Conservation (phyloP, 805 yeast species). For the Naumovozyma castellii region DNA sequence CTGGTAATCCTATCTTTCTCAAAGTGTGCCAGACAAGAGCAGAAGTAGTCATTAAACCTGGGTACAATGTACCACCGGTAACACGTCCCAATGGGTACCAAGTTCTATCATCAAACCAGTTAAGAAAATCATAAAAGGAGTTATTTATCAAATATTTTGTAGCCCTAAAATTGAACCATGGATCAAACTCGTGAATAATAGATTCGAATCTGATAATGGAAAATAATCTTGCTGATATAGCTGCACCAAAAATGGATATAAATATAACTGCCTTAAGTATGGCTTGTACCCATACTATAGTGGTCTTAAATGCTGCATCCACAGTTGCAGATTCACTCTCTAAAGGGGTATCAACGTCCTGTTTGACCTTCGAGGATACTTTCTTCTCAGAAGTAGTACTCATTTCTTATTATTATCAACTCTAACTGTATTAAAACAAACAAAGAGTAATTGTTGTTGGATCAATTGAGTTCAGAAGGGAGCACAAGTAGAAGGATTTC, state of each 20-base stretch:
- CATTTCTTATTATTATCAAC: constrained; percentile 2
- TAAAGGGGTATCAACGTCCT: background rate
- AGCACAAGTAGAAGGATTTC: too few relatives aligned
- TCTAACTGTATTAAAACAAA: background rate
- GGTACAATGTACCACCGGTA: constrained; percentile 96
- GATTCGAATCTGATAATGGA: constrained; percentile 95
- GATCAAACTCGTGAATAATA: constrained; percentile 95
- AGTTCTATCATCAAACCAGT: constrained; percentile 97
- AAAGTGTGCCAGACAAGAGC: constrained; percentile 76
- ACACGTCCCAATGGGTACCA: constrained; percentile 99
- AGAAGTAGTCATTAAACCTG: constrained; percentile 97
- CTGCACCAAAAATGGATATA: constrained; percentile 77
- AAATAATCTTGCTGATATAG: constrained; percentile 82
- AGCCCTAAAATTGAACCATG: constrained; percentile 94
- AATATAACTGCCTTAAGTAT: constrained; percentile 55
- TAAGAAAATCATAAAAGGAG: constrained; percentile 82
- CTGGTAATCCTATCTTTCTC: constrained; percentile 59
- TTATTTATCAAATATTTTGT: constrained; percentile 81
- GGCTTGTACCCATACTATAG: constrained; percentile 14
- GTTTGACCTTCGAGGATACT: background rate
- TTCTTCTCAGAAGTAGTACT: constrained; percentile 4
- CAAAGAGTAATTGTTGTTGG: too few relatives aligned
- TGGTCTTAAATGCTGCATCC: background rate
- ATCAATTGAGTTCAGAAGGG: too few relatives aligned
- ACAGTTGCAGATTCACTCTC: background rate